Evolutionary conservation across 163 green algal species (phyloP).

Genomic region (Picocystis sp.): DNA sequence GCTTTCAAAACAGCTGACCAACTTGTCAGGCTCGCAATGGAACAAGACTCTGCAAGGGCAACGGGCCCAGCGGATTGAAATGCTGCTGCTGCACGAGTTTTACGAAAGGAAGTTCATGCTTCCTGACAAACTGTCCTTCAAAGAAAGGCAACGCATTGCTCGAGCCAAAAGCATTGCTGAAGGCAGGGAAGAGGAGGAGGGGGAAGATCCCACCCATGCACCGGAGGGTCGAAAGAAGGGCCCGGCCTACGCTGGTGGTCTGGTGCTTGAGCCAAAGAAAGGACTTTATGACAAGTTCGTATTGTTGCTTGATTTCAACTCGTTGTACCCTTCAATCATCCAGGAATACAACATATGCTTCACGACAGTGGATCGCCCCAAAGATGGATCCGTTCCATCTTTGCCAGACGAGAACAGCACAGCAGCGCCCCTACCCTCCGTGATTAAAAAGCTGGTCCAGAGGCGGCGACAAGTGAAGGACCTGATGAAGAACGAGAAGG

Average conservation of each 20-base stretch:
- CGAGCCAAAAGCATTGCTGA: conserved; percentile 14
- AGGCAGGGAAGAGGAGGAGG: conserved; percentile 9
- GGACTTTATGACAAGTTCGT: conserved; percentile 95
- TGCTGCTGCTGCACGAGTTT: conserved; percentile 97
- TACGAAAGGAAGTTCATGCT: conserved; percentile 88
- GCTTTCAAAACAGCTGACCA: conserved; percentile 65
- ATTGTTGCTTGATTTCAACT: conserved; percentile 98
- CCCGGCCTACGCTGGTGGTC: conserved; percentile 59
- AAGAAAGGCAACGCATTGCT: conserved; percentile 1
- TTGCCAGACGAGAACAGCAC: no score
- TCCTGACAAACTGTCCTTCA: conserved; percentile 50
- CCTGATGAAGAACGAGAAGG: conserved; percentile 42
- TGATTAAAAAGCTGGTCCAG: conserved; percentile 57
- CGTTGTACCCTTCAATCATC: conserved; percentile 98
- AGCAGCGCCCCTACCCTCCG: not conserved
- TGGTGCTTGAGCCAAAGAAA: conserved; percentile 96
- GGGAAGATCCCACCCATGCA: conserved; percentile 5
- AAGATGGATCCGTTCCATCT: not conserved
- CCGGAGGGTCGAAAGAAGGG: conserved; percentile 11
- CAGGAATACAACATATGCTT: conserved; percentile 99
- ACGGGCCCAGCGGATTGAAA: conserved; percentile 92
- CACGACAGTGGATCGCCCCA: conserved; percentile 68
- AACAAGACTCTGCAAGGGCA: conserved; percentile 58
- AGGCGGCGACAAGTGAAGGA: conserved; percentile 55
- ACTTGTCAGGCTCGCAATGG: conserved; percentile 76